Evolutionary conservation across 805 yeast species (phyloP).

Genomic region (Saccharomycopsis sp.): DNA sequence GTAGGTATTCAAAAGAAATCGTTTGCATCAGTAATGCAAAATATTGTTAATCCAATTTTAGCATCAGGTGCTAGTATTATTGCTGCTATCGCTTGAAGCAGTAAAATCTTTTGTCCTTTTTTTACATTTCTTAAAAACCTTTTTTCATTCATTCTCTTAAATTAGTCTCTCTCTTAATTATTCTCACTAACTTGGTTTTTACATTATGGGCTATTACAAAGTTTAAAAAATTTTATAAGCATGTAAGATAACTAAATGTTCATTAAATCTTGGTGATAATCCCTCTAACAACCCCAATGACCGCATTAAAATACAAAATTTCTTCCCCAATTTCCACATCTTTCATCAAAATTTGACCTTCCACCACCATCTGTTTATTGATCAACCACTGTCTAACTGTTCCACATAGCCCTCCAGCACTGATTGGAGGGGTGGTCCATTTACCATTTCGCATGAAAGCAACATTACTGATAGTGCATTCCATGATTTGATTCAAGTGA

Average conservation of each 20-base stretch:
- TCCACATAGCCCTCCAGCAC: slow-evolving; percentile 79
- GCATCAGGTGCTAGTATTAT: slow-evolving; percentile 5
- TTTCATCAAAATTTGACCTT: slow-evolving; percentile 35
- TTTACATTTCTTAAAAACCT: not conserved
- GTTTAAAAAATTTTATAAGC: too few relatives aligned
- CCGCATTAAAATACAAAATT: slow-evolving; percentile 68
- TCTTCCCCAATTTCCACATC: slow-evolving; percentile 57
- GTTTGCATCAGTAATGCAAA: slow-evolving; percentile 5
- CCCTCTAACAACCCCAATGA: slow-evolving; percentile 70
- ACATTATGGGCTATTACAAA: too few relatives aligned
- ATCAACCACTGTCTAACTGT: slow-evolving; percentile 61
- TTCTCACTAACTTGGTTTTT: too few relatives aligned
- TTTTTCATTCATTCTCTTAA: too few relatives aligned
- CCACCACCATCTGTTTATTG: slow-evolving; percentile 40
- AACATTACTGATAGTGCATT: slow-evolving; percentile 75
- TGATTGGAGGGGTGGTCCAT: slow-evolving; percentile 78
- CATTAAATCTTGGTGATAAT: too few relatives aligned
- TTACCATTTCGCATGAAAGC: slow-evolving; percentile 43
- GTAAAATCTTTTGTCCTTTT: not conserved
- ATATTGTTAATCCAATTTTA: slow-evolving; percentile 3
- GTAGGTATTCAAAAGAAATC: slow-evolving; percentile 9
- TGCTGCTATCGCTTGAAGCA: not conserved
- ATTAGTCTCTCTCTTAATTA: too few relatives aligned
- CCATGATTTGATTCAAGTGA: slow-evolving; percentile 51
- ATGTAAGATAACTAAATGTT: too few relatives aligned